Evolutionary conservation across 305 asterid species (phyloP).

Genomic region (Stenogyne calaminthoides): DNA sequence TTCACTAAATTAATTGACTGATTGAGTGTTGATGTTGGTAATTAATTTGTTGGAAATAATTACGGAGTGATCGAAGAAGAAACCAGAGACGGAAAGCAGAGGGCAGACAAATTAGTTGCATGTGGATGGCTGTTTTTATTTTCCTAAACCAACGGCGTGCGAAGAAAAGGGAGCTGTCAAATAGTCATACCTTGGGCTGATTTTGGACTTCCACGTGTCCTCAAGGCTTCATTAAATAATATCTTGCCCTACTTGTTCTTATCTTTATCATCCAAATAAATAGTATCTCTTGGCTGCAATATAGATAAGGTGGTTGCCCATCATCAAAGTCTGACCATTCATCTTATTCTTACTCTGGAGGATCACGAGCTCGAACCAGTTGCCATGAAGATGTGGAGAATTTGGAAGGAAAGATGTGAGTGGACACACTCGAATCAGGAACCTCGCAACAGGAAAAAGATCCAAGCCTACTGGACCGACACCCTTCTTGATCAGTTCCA

Average conservation of each 20-base stretch:
- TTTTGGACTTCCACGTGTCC: constrained; percentile 34
- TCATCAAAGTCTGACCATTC: no score
- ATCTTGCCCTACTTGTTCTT: constrained; percentile 16
- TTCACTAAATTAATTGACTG: neutral
- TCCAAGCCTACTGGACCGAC: no score
- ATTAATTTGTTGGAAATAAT: neutral
- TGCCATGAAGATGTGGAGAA: no score
- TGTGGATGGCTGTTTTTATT: neutral
- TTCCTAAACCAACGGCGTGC: constrained; percentile 31
- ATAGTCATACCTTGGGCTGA: constrained; percentile 25
- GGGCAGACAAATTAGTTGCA: neutral
- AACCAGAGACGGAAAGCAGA: constrained; percentile 18
- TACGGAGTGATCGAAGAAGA: neutral
- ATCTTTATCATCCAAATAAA: neutral
- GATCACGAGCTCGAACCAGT: no score
- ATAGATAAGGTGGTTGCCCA: neutral
- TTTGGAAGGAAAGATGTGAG: no score
- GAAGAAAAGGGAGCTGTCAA: neutral
- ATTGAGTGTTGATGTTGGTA: neutral
- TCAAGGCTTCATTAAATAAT: no score
- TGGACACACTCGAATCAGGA: no score
- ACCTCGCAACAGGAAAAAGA: no score
- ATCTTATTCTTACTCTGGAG: no score
- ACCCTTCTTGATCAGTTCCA: no score
- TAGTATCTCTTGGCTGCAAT: neutral